Evolutionary conservation across 257 asterid genomes (phyloP), one percentile per base, ranked within the genome.

Genomic region (Nemophila menziesii): DNA sequence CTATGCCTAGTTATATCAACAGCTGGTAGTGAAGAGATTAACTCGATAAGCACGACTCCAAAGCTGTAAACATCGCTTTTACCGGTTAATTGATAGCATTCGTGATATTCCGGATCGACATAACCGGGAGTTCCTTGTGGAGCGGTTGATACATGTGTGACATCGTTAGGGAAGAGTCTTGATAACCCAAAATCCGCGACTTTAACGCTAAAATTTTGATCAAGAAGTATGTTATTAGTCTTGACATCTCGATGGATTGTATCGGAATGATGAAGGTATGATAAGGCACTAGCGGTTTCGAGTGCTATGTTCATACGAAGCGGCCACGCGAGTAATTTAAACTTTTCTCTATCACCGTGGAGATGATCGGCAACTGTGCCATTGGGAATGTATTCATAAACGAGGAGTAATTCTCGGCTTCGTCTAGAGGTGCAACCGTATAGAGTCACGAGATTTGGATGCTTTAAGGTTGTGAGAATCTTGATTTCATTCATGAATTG

Each of bases 241-340:
- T 57, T 51, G 19, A 60, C 54, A 20, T 60, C 66, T 0, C 66
- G 59, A 14, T 60, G 66, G 16, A 60, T 60, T 10, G 53, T 48
- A 7, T 52, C 58, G 0, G 65, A 59, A 14, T 39, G n/a, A 16
- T 59, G 65, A 43, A 59, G 59, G 48, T 50, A 59, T 5, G 59
- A 37, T 21, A 58, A 33, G 33, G 65, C 65, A 12, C 11, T 7
- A 10, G 63, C 63, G 0, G 58, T 50, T 16, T 58, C 65, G 8
- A 58, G 8, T 8, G 66, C 66, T 2, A 53, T 46, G 33, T 42
- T 53, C 39, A 60, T 29, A 23, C 66, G 54, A 20, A 46, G 11
- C 0, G 51, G 40, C 66, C 66, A 60, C 2, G 61, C 38, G 22
- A 60, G 55, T 18, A 17, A 22, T 13, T 41, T 42, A 1, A 39